A percentile compares a stretch with the other conserved stretches of the same genome.
Conservation (phyloP, 2,329 filamentous ascomycete genomes). For the Beauveria asiatica region DNA sequence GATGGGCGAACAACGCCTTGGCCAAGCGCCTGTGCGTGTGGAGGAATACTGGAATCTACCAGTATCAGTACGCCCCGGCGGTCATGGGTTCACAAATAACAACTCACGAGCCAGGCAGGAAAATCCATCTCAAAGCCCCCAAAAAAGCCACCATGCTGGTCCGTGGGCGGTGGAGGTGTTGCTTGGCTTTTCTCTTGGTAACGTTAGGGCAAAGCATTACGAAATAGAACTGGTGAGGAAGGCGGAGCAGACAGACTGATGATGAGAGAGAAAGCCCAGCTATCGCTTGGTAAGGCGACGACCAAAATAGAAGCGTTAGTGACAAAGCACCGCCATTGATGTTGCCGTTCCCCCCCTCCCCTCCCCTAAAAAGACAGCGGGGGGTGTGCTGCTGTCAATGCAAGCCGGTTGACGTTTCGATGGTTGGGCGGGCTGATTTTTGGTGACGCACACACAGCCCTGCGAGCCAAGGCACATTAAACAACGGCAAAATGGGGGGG, state of each 20-base stretch:
- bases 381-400: neutral
- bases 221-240: neutral
- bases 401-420: neutral
- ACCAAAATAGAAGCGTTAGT: slow-evolving; percentile 2
- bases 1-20: neutral
- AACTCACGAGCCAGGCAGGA: too few species aligned
- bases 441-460: too few species aligned
- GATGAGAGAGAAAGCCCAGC: neutral
- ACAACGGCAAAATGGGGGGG: too few species aligned
- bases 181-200: too few species aligned
- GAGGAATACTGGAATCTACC: too few species aligned
- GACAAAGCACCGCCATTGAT: slow-evolving; percentile 4
- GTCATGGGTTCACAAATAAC: neutral
- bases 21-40: neutral
- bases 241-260: neutral
- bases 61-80: neutral
- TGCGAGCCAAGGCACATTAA: neutral
- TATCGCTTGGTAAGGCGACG: slow-evolving; percentile 1
- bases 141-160: too few species aligned
- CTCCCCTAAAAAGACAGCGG: neutral
- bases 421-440: too few species aligned
- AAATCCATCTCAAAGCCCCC: too few species aligned
- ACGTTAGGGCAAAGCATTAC: too few species aligned
- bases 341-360: too few species aligned
- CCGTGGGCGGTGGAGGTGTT: too few species aligned